Percentiles rank a stretch among this genome's conserved stretches.
phyloP scores from a whole-genome alignment of 140 eudicot genomes.

The Cichorium intybus region DNA sequence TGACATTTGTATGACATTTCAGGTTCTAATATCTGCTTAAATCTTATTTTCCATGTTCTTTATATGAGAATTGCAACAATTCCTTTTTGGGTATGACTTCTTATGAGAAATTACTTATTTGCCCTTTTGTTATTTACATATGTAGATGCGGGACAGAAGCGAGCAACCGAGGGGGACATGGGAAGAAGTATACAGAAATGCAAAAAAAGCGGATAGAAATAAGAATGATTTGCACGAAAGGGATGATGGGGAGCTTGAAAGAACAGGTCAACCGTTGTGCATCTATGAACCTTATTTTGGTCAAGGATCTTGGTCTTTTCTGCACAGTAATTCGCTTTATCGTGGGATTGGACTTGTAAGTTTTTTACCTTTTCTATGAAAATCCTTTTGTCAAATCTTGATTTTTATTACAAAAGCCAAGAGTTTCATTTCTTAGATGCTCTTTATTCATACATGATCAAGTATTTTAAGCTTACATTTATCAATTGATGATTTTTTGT shows the following conservation, averaged over 20 bases:
- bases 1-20: constrained; percentile 7
- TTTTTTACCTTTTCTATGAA: constrained; percentile 11
- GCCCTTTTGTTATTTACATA: neutral
- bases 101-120: constrained; percentile 4
- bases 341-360: constrained; percentile 94
- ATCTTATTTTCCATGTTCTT: too few relatives aligned
- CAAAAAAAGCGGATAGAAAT: constrained; percentile 65
- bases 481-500: constrained; percentile 17
- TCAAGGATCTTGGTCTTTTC: constrained; percentile 94
- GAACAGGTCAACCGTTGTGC: constrained; percentile 79
- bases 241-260: constrained; percentile 94
- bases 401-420: neutral
- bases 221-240: constrained; percentile 89
- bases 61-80: neutral
- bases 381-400: neutral
- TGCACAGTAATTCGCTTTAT: constrained; percentile 73
- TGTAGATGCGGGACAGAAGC: constrained; percentile 90
- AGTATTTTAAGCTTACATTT: constrained; percentile 14
- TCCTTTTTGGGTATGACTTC: constrained; percentile 4
- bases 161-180: constrained; percentile 81
- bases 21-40: neutral
- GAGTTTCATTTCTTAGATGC: neutral
- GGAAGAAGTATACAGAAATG: constrained; percentile 93
- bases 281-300: constrained; percentile 94
- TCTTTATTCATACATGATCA: neutral